Evolutionary conservation across 202 grass and related monocot species (phyloP).

Genomic region (Zizania palustris): DNA sequence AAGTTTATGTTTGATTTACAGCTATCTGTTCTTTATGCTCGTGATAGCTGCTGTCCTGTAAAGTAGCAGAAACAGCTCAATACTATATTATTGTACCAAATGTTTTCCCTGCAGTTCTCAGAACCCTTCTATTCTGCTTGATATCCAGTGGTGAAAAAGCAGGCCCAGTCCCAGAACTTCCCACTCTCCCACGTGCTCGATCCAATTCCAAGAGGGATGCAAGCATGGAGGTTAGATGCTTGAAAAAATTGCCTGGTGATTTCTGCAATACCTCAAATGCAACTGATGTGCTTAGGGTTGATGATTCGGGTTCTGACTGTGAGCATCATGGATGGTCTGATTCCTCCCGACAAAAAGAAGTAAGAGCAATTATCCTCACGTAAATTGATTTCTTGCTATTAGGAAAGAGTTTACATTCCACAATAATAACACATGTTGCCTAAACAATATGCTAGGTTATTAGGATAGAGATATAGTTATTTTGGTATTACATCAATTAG

Average conservation of each 20-base stretch:
- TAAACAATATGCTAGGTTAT: too few relatives aligned
- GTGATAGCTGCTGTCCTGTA: neutral
- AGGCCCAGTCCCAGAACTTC: constrained; percentile 67
- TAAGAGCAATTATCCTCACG: constrained; percentile 42
- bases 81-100: constrained; percentile 6
- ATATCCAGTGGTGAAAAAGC: constrained; percentile 73
- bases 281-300: constrained; percentile 34
- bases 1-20: constrained; percentile 13
- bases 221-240: constrained; percentile 29
- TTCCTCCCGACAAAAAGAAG: constrained; percentile 60
- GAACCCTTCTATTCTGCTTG: constrained; percentile 36
- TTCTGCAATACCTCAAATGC: constrained; percentile 42
- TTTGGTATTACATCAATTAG: too few relatives aligned
- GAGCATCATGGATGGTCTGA: constrained; percentile 47
- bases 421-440: too few relatives aligned
- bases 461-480: too few relatives aligned
- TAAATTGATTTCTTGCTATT: constrained; percentile 21
- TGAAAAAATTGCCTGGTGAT: constrained; percentile 50
- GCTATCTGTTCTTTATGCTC: neutral
- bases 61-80: neutral
- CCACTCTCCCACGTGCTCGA: constrained; percentile 28
- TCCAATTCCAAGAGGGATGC: constrained; percentile 50
- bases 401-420: too few relatives aligned
- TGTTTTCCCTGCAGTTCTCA: constrained; percentile 20
- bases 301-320: constrained; percentile 53